Conservation (phyloP, 176 grass and related monocot species). For the Pontederia paniculata region DNA sequence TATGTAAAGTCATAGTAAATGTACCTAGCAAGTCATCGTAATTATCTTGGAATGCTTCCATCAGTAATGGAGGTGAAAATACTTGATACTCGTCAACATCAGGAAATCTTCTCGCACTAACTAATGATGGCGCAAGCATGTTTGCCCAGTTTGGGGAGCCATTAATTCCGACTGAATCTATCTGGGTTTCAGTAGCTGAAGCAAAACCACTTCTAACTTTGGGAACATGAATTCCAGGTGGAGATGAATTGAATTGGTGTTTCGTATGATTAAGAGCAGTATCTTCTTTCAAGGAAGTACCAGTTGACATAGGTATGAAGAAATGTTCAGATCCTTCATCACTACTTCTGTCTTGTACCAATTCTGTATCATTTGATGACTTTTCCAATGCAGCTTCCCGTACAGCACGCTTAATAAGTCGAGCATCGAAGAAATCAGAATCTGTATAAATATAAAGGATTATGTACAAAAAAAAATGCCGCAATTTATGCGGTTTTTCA, state of each 20-base stretch:
- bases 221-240: constrained; percentile 26
- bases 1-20: neutral
- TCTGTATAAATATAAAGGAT: constrained; percentile 43
- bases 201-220: constrained; percentile 26
- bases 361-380: constrained; percentile 41
- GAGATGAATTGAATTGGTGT: constrained; percentile 34
- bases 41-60: constrained; percentile 70
- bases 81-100: constrained; percentile 89
- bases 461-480: constrained; percentile 16
- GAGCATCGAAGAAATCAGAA: constrained; percentile 35
- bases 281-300: constrained; percentile 42
- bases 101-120: constrained; percentile 31
- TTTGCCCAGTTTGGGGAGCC: constrained; percentile 3
- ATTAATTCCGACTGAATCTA: constrained; percentile 24
- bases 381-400: constrained; percentile 83
- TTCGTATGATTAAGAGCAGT: constrained; percentile 36
- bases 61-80: constrained; percentile 71
- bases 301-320: constrained; percentile 59
- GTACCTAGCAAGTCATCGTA: constrained; percentile 94
- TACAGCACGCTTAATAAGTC: constrained; percentile 74
- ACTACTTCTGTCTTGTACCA: constrained; percentile 36
- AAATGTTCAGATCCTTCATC: constrained; percentile 77
- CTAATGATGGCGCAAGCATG: constrained; percentile 22
- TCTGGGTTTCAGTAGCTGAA: constrained; percentile 17
- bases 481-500: neutral